These are phyloP conservation scores for Hevea brasiliensis DNA, from an alignment of 345 rosid genomes.

Conservation along the genomic window DNA sequence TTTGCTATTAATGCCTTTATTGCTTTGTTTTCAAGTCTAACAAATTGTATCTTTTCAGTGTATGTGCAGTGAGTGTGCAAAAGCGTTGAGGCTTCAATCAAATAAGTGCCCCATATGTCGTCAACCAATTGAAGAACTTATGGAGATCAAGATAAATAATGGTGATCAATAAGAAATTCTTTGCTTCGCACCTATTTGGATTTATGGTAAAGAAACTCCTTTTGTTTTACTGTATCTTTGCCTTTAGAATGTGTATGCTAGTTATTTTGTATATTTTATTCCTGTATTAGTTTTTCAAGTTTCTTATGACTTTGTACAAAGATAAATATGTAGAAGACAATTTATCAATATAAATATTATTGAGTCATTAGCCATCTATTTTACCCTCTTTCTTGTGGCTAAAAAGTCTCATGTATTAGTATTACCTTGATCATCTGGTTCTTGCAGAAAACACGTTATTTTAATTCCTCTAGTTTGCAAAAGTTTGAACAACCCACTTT, in stretches of 20 bases:
- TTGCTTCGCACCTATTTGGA: conserved; percentile 30
- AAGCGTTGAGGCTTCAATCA: conserved; percentile 70
- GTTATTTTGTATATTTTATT: conserved; percentile 10
- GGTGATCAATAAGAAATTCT: conserved; percentile 40
- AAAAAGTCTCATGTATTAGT: not conserved
- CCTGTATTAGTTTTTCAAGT: not conserved
- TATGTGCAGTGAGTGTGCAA: conserved; percentile 82
- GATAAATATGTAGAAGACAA: not conserved
- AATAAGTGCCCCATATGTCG: conserved; percentile 93
- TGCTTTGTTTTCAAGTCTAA: conserved; percentile 9
- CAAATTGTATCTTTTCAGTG: conserved; percentile 50
- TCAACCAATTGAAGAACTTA: conserved; percentile 68
- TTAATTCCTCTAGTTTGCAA: conserved; percentile 15
- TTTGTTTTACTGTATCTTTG: not conserved
- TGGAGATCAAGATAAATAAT: conserved; percentile 70
- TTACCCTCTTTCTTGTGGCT: not conserved
- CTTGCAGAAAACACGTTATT: conserved; percentile 3
- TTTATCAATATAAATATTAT: not conserved
- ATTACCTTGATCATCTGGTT: conserved; percentile 17
- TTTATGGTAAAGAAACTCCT: conserved; percentile 23
- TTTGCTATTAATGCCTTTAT: not conserved
- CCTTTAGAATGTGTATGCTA: not conserved
- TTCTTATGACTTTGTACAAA: conserved; percentile 18
- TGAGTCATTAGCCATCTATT: not conserved
- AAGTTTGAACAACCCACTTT: conserved; percentile 11